These are phyloP conservation scores for Ophiocordyceps camponoti-saundersi DNA, from an alignment of 2,329 filamentous ascomycete genomes.

Conservation along the genomic window DNA sequence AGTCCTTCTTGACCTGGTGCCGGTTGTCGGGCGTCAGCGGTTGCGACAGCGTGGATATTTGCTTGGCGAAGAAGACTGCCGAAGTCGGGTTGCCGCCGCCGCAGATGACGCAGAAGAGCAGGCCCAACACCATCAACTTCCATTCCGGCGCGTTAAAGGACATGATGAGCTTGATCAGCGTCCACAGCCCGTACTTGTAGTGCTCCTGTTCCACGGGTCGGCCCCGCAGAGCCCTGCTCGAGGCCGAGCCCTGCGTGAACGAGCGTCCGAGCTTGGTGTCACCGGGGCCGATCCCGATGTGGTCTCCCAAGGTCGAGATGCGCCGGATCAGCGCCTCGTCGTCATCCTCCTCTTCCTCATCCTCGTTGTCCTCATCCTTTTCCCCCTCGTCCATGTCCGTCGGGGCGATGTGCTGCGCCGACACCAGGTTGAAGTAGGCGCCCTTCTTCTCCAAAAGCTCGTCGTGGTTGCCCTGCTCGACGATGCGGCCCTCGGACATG, in stretches of 20 bases:
- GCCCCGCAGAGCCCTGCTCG: constrained; percentile 51
- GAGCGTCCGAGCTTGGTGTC: constrained; percentile 19
- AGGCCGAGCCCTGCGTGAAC: constrained; percentile 40
- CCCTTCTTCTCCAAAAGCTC: constrained; percentile 46
- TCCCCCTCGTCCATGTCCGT: constrained; percentile 24
- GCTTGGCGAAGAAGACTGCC: constrained; percentile 70
- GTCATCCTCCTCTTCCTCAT: constrained; percentile 8
- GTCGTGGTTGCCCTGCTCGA: constrained; percentile 63
- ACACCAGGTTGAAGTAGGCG: constrained; percentile 51
- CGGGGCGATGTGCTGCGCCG: constrained; percentile 41
- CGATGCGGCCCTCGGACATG: constrained; percentile 49
- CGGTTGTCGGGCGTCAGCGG: constrained; percentile 31
- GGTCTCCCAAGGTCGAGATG: constrained; percentile 28
- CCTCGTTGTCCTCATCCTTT: constrained; percentile 13
- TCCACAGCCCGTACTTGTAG: constrained; percentile 52
- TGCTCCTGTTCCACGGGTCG: constrained; percentile 28
- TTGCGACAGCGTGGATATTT: constrained; percentile 53
- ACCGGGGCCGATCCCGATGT: constrained; percentile 11
- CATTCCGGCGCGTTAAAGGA: constrained; percentile 65
- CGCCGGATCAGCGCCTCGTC: constrained; percentile 21
- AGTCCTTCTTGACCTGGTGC: constrained; percentile 44
- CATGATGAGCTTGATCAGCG: constrained; percentile 60
- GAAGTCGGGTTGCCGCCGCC: constrained; percentile 61
- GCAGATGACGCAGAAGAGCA: constrained; percentile 58
- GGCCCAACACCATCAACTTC: constrained; percentile 53